Evolutionary conservation across 208 protist genomes (phyloP).

Genomic region (Tritrichomonas foetus): DNA sequence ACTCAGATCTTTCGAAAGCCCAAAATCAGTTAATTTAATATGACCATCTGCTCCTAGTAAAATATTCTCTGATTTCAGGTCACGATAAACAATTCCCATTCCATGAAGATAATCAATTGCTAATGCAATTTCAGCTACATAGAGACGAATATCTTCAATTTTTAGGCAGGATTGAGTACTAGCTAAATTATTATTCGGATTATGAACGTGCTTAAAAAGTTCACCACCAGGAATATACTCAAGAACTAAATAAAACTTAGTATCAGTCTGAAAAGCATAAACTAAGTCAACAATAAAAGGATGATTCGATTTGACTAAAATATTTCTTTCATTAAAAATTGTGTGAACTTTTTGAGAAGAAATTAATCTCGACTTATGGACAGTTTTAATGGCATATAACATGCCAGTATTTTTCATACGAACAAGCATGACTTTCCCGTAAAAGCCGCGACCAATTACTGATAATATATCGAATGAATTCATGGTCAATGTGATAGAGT

Average conservation of each 20-base stretch:
- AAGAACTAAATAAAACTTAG: conserved; percentile 58
- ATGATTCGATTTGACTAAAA: background rate
- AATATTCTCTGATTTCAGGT: conserved; percentile 68
- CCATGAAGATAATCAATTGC: conserved; percentile 58
- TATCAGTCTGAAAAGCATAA: conserved; percentile 59
- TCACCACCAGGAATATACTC: conserved; percentile 60
- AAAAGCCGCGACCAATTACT: conserved; percentile 65
- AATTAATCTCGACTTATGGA: conserved; percentile 7
- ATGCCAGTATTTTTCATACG: conserved; percentile 59
- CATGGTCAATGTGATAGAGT: background rate
- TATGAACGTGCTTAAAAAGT: conserved; percentile 57
- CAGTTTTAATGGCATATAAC: conserved; percentile 67
- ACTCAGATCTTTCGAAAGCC: background rate
- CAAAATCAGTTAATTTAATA: conserved; percentile 52
- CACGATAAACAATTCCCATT: conserved; percentile 59
- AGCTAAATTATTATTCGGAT: conserved; percentile 46
- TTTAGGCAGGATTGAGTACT: too few species aligned
- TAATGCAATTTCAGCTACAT: conserved; percentile 44
- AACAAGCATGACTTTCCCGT: conserved; percentile 64
- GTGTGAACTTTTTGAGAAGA: background rate
- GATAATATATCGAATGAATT: conserved; percentile 65
- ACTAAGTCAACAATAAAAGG: conserved; percentile 58
- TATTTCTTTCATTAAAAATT: background rate
- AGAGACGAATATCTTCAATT: background rate
- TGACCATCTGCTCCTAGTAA: conserved; percentile 60